Evolutionary conservation across 2,329 filamentous ascomycete species (phyloP).

Genomic region (Ceratocystis huliohia): DNA sequence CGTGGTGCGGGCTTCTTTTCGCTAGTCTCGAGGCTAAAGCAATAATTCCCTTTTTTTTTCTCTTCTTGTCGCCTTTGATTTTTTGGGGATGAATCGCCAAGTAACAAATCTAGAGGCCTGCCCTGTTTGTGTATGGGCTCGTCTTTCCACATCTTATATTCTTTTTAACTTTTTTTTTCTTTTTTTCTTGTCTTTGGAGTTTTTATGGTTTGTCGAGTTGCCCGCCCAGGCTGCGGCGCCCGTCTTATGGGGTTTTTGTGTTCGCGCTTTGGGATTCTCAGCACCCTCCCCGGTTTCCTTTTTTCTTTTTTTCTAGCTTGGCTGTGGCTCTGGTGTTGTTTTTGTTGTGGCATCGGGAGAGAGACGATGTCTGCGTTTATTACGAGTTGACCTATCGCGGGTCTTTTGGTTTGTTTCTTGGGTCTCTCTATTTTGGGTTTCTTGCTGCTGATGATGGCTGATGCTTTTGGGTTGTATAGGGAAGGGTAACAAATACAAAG

Average conservation of each 20-base stretch:
- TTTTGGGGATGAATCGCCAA: background rate
- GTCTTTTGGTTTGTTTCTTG: conserved; percentile 1
- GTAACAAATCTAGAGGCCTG: background rate
- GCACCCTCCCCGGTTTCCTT: background rate
- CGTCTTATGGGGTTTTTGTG: background rate
- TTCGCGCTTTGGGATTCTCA: background rate
- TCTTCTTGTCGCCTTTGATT: background rate
- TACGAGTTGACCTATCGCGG: too few relatives aligned
- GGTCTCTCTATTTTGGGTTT: background rate
- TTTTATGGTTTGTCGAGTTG: background rate
- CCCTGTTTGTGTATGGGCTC: background rate
- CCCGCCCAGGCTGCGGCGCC: background rate
- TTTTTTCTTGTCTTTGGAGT: background rate
- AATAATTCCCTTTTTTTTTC: background rate
- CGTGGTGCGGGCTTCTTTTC: conserved; percentile 2
- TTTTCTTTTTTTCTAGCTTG: background rate
- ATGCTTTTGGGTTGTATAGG: background rate
- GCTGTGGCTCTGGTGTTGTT: background rate
- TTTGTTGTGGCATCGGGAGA: background rate
- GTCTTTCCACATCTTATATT: background rate
- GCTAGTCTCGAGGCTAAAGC: background rate
- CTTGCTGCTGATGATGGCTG: background rate
- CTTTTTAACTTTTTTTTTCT: background rate
- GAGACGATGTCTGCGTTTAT: background rate
- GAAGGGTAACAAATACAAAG: background rate